Conservation (phyloP, 257 asterid species). For the Primulina eburnea region DNA sequence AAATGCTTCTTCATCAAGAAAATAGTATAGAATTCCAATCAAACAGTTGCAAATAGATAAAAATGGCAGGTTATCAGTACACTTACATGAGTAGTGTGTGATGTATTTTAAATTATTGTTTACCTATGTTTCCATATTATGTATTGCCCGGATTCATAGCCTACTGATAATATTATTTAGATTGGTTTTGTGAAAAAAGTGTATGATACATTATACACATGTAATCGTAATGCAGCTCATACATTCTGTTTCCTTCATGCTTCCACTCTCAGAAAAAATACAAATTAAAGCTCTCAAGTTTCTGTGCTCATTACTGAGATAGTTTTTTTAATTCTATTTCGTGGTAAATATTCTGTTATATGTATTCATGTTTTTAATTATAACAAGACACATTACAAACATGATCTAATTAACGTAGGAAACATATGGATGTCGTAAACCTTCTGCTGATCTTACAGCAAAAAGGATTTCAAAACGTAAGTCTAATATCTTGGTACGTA, state of each 20-base stretch:
- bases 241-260: neutral
- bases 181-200: no score
- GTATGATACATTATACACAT: neutral
- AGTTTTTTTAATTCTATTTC: no score
- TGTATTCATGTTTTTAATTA: no score
- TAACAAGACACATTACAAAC: neutral
- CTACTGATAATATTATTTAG: no score
- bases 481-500: no score
- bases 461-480: no score
- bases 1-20: neutral
- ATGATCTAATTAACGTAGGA: neutral
- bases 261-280: neutral
- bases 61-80: neutral
- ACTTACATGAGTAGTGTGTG: neutral
- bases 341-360: neutral
- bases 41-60: slow-evolving; percentile 1
- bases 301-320: neutral
- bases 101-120: neutral
- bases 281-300: neutral
- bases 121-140: neutral
- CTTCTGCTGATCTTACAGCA: neutral
- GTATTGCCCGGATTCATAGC: no score
- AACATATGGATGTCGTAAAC: neutral
- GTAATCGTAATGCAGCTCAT: neutral
- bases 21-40: neutral